phyloP scores from a whole-genome alignment of 352 stramenopile genomes.

The Globisporangium barbulae region DNA sequence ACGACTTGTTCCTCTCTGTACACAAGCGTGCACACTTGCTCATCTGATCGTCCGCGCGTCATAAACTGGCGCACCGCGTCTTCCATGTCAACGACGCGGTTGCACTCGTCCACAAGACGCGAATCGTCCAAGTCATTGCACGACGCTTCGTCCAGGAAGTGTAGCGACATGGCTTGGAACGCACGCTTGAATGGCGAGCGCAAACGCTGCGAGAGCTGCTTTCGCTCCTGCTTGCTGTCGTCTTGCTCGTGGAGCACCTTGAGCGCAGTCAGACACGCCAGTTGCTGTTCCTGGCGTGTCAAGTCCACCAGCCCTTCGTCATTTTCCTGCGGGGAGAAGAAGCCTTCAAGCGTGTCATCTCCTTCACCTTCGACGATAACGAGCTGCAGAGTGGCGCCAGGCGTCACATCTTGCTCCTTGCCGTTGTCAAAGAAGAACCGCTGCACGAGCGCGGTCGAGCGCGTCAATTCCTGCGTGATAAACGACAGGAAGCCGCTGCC shows the following conservation, averaged over 20 bases:
- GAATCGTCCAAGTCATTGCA: slow-evolving; percentile 42
- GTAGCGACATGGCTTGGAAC: slow-evolving; percentile 37
- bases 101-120: slow-evolving; percentile 39
- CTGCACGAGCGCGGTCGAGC: slow-evolving; percentile 14
- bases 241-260: slow-evolving; percentile 43
- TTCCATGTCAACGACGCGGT: slow-evolving; percentile 37
- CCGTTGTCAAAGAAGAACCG: slow-evolving; percentile 14
- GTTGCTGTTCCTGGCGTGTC: slow-evolving; percentile 23
- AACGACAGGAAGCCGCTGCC: slow-evolving; percentile 13
- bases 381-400: slow-evolving; percentile 22
- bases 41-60: slow-evolving; percentile 31
- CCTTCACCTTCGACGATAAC: slow-evolving; percentile 26
- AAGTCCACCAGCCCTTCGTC: slow-evolving; percentile 11
- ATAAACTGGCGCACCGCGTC: slow-evolving; percentile 43
- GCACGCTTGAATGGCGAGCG: slow-evolving; percentile 35
- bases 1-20: slow-evolving; percentile 12
- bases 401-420: neutral
- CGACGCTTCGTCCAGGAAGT: slow-evolving; percentile 39
- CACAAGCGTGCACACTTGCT: slow-evolving; percentile 46
- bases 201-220: slow-evolving; percentile 34
- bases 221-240: slow-evolving; percentile 24
- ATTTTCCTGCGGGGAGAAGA: neutral
- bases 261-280: slow-evolving; percentile 49
- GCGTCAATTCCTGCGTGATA: slow-evolving; percentile 11
- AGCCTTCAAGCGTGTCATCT: slow-evolving; percentile 14